Percentiles rank a stretch among this genome's conserved stretches.
Conservation (phyloP, 106 monocot species). For the Chionographis japonica region DNA sequence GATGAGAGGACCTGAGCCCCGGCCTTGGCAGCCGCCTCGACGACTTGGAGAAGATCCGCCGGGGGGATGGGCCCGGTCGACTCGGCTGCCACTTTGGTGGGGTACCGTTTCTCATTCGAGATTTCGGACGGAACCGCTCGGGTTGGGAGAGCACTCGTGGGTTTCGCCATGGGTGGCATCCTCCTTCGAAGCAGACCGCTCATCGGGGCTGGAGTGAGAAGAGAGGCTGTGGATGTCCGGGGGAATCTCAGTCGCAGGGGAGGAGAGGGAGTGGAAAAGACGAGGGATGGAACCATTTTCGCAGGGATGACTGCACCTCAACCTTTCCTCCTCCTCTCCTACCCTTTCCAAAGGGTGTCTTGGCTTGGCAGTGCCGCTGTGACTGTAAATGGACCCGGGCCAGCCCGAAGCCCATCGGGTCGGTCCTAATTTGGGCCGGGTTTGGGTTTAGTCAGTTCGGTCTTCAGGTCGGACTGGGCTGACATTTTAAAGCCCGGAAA, state of each 20-base stretch:
- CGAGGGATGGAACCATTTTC: conserved; percentile 32
- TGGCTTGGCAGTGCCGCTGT: too few species aligned
- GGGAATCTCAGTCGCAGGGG: conserved; percentile 10
- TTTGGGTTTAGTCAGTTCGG: too few species aligned
- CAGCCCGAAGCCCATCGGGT: too few species aligned
- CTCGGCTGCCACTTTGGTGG: conserved; percentile 58
- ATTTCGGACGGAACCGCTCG: conserved; percentile 27
- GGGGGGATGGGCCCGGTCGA: conserved; percentile 75
- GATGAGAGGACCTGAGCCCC: conserved; percentile 61
- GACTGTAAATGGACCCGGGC: too few species aligned
- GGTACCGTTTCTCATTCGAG: conserved; percentile 30
- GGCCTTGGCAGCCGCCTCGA: conserved; percentile 70
- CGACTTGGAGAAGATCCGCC: conserved; percentile 68
- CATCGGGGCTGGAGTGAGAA: not conserved
- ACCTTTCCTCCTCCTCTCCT: not conserved
- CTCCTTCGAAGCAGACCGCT: conserved; percentile 1
- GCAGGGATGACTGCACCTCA: not conserved
- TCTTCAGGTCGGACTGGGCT: too few species aligned
- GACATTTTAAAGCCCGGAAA: too few species aligned
- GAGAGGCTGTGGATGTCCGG: not conserved
- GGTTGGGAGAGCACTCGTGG: not conserved
- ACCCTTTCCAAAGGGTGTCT: not conserved
- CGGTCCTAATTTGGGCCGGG: too few species aligned
- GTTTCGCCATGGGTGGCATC: not conserved
- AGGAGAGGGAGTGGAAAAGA: conserved; percentile 17